Conservation (phyloP, 805 yeast genomes). For the Schwanniomyces vanrijiae region DNA sequence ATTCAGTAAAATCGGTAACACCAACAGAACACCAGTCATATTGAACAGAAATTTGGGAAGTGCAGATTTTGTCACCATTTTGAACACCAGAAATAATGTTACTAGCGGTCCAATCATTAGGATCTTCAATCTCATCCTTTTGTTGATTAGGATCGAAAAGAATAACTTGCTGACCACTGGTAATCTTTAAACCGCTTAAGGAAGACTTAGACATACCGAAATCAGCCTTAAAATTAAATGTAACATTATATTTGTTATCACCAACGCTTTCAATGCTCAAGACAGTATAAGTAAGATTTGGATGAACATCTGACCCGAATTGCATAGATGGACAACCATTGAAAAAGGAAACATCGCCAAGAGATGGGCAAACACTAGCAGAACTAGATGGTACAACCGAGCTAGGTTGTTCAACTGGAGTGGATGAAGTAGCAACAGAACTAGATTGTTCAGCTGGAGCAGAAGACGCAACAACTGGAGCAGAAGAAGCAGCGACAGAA, state of each 20-base stretch:
- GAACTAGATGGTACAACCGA: no score
- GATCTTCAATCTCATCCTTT: background rate
- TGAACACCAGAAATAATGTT: background rate
- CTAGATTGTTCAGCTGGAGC: no score
- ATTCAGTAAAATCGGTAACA: background rate
- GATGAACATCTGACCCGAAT: background rate
- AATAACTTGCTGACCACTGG: background rate
- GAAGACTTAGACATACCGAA: background rate
- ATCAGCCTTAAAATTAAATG: background rate
- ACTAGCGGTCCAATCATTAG: slow-evolving; percentile 1
- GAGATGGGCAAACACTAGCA: background rate
- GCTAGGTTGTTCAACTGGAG: no score
- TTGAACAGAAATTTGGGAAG: slow-evolving; percentile 1
- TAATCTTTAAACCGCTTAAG: background rate
- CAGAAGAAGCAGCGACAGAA: background rate
- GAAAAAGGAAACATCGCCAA: background rate
- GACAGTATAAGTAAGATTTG: background rate
- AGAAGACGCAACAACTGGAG: no score
- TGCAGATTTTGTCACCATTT: background rate
- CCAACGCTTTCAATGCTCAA: background rate
- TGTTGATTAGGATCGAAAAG: slow-evolving; percentile 1
- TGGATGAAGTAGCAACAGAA: no score
- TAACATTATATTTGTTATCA: background rate
- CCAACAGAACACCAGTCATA: slow-evolving; percentile 1
- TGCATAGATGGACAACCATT: background rate